phyloP scores from a whole-genome alignment of 345 rosid genomes.

The Linum tenue region DNA sequence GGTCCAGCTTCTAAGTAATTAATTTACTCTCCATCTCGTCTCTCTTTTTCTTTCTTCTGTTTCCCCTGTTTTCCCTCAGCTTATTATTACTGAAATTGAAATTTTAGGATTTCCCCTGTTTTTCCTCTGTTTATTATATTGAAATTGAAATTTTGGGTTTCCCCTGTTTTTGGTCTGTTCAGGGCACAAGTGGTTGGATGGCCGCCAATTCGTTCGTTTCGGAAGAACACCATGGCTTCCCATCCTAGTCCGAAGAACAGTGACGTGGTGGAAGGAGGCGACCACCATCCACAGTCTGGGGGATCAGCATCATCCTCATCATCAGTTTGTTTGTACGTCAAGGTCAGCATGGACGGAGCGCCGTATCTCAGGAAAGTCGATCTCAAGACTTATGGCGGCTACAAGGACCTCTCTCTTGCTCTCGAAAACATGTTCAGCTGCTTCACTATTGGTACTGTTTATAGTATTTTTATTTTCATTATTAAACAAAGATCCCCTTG shows the following conservation, averaged over 20 bases:
- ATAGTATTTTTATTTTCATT: not conserved
- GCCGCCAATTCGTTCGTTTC: slow-evolving; percentile 88
- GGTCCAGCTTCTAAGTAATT: no score
- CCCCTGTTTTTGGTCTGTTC: not conserved
- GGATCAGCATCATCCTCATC: no score
- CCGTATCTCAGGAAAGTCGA: not conserved
- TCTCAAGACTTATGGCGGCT: not conserved
- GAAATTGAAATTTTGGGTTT: not conserved
- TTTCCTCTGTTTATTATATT: not conserved
- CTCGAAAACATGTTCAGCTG: not conserved
- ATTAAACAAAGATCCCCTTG: not conserved
- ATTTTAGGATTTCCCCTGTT: no score
- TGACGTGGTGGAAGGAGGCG: slow-evolving; percentile 17
- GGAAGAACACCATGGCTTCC: slow-evolving; percentile 71
- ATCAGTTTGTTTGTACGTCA: slow-evolving; percentile 28
- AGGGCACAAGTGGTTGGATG: slow-evolving; percentile 94
- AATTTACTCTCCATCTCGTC: no score
- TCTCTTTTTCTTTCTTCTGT: slow-evolving; percentile 12
- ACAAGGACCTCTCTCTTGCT: not conserved
- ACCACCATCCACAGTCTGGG: not conserved
- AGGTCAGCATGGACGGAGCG: slow-evolving; percentile 1
- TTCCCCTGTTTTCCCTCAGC: not conserved
- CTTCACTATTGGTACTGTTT: not conserved
- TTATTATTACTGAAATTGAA: no score
- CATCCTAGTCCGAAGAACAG: slow-evolving; percentile 21